Base-by-base conservation (phyloP, 176 grass and related monocot genomes). In the Otatea glauca region DNA sequence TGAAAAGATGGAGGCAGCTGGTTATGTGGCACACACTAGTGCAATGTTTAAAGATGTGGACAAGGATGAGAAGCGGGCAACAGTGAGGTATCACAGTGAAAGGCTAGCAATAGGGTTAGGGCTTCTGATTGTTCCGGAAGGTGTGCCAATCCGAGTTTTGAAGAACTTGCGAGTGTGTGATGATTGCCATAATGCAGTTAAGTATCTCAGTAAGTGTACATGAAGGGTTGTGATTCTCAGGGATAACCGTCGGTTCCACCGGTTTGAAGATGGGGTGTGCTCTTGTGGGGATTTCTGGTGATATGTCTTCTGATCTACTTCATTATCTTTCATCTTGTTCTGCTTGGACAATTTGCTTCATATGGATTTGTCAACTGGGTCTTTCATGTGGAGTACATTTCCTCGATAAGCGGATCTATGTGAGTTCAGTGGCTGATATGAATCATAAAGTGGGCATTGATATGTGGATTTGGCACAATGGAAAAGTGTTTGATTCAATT, bases 281-380 rank as follows among this genome's bases (percentile, higher is more conserved):
- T 95, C 91, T 61, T 99, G 93, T 72, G 77, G 91, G 18, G 96
- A 99, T 94, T 99, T 96, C 65, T 97, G 90, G 94, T 94, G 85
- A 97, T 48, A 42, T 81, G 45, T 67, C 37, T 70, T 39, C 34
- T 44, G 44, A 84, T 84, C 34, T 51, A 27, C 24, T 20, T 65
- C 51, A 20, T 54, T 54, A 18, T 54, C 51, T 63, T 76, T 53
- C 20, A 82, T 41, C 29, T 21, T 65, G 58, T 18, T 65, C 25
- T 59, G 77, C 65, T 38, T 78, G 18, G 14, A 54, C 59, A 79
- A 6, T 76, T 70, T 78, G 7, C 54, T 70, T 50, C 58, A 73
- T 64, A 65, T 71, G 37, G 74, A 84, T 72, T 65, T 67, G 56
- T 84, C 37, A 51, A 55, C 6, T 6, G 10, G 56, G 37, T 45